Evolutionary conservation across 2,329 filamentous ascomycete species (phyloP).

Genomic region (Pestalotiopsis sp.): DNA sequence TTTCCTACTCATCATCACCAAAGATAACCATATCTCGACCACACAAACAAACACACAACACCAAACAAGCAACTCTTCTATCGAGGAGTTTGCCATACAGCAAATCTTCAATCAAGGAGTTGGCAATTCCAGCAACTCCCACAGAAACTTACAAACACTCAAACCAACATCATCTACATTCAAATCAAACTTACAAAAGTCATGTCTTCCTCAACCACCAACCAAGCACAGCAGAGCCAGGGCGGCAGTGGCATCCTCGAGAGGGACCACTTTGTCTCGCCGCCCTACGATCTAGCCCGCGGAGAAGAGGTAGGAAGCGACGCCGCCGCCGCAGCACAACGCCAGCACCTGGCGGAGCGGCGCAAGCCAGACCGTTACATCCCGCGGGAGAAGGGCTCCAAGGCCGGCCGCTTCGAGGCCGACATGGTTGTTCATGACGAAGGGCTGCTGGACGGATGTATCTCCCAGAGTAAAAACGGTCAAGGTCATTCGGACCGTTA

Average conservation of each 20-base stretch:
- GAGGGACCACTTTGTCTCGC: neutral
- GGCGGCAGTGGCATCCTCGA: neutral
- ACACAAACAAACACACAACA: too few species aligned
- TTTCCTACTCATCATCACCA: too few species aligned
- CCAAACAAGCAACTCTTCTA: too few species aligned
- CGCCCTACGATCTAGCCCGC: neutral
- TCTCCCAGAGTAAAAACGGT: too few species aligned
- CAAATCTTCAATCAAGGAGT: too few species aligned
- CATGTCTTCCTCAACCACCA: neutral
- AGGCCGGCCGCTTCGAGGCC: neutral
- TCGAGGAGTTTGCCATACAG: too few species aligned
- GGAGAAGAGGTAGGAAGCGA: neutral
- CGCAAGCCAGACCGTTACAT: neutral
- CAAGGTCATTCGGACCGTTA: too few species aligned
- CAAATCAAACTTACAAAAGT: neutral
- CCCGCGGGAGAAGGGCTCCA: constrained; percentile 3
- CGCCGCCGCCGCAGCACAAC: neutral
- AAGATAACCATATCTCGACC: too few species aligned
- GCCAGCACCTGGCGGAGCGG: neutral
- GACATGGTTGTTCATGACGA: neutral
- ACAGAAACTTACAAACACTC: neutral
- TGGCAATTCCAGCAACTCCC: neutral
- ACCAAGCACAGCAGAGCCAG: neutral
- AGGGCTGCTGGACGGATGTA: too few species aligned
- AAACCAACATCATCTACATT: neutral